Evolutionary conservation across 805 yeast genomes (phyloP), one percentile per base, ranked within the genome.

Genomic region (Candida michaelii): DNA sequence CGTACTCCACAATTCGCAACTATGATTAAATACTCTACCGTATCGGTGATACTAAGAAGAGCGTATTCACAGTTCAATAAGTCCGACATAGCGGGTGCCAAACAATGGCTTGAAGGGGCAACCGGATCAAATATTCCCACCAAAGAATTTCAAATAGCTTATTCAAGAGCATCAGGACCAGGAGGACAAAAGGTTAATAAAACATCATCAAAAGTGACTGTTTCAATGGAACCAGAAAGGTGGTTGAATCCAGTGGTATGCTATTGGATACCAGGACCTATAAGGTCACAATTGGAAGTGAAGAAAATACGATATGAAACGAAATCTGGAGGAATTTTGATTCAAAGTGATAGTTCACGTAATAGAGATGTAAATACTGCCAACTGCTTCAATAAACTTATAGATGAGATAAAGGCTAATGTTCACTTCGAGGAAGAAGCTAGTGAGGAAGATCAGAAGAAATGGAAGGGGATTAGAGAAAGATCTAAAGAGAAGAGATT

Each of bases 141-240:
- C 11, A 48, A 58, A 13, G 51, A 59, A 12, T 82, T 83, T 51
- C 61, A 63, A 2, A 55, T 75, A 1, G 48, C 69, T 3, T 83
- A 63, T 54, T 67, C 79, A 40, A 60, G 90, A 44, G 76, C 93
- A 0, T 78, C 89, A 25, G 95, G 95, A 0, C 88, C 95, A 0
- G 95, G 96, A 1, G 96, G 96, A 0, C 95, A 87, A 52, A 83
- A 88, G 54, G 95, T 88, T 9, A 87, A 87, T 59, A 87, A 87
- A 52, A 71, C 82, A 8, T 73, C 75, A 23, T 74, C 85, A 1
- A 83, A 86, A 53, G 87, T 89, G 6, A 81, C 87, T 0, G 56
- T 87, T 14, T 65, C 76, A 4, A 52, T 82, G 43, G 60, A 57
- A 6, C 59, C 69, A 0, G 60, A 60, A 4, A 58, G 67, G 27